A percentile compares a stretch with the other conserved stretches of the same genome.
These are phyloP conservation scores for Candida succiphila DNA, from an alignment of 805 yeast genomes.

Conservation along the genomic window DNA sequence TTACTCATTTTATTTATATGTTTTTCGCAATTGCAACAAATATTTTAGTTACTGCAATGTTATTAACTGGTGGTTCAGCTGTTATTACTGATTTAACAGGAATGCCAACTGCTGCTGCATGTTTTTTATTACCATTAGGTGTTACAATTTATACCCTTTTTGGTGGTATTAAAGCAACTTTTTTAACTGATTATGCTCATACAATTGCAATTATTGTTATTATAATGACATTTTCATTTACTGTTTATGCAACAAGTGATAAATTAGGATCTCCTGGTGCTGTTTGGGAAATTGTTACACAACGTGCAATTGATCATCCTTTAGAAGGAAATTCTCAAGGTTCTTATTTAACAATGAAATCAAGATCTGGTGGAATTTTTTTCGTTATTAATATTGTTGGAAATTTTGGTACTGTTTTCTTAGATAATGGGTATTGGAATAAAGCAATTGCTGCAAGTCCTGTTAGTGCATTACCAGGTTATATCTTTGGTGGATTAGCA, in stretches of 20 bases:
- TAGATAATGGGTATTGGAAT: conserved; percentile 84
- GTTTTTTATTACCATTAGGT: conserved; percentile 75
- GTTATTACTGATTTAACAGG: conserved; percentile 77
- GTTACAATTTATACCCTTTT: conserved; percentile 64
- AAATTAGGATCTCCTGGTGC: conserved; percentile 72
- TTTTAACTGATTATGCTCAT: conserved; percentile 70
- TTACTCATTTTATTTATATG: conserved; percentile 59
- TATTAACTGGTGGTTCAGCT: conserved; percentile 84
- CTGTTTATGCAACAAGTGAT: conserved; percentile 62
- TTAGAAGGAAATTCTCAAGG: conserved; percentile 77
- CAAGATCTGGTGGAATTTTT: conserved; percentile 81
- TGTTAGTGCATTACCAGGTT: conserved; percentile 78
- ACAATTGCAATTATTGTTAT: conserved; percentile 75
- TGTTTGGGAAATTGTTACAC: conserved; percentile 66
- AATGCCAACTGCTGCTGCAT: conserved; percentile 65
- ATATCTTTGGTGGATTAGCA: conserved; percentile 77
- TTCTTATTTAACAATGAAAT: conserved; percentile 79
- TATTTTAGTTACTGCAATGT: conserved; percentile 85
- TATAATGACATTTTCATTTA: conserved; percentile 72
- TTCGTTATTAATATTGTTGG: conserved; percentile 84
- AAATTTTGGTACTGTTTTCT: conserved; percentile 79
- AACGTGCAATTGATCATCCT: conserved; percentile 52
- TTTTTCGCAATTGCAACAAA: conserved; percentile 84
- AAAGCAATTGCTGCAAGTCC: conserved; percentile 84
- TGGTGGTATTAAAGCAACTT: conserved; percentile 80